Evolutionary conservation across 1,139 yeast genomes (phyloP), one percentile per base, ranked within the genome.

Genomic region (Groenewaldozyma sp.): DNA sequence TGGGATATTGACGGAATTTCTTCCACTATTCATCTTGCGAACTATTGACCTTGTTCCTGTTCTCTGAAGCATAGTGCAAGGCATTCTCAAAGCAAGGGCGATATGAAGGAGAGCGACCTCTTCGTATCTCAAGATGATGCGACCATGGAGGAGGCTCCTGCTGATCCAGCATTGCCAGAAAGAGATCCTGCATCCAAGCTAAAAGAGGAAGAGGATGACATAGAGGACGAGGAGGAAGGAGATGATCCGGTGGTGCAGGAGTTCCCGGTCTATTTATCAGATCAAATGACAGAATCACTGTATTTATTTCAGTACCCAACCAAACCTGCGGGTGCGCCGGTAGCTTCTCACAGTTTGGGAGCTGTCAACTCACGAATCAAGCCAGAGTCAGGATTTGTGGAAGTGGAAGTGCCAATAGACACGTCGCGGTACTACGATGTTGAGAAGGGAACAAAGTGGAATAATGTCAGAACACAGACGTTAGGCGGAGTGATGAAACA

Each of bases 191-290:
- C 13, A 2, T n/a, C n/a, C n/a, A n/a, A n/a, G n/a, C n/a, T n/a
- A n/a, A n/a, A n/a, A n/a, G 26, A 31, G 20, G n/a, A 20, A 3
- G 21, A 17, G 19, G 29, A 26, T 3, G 14, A 10, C n/a, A 31
- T 26, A 9, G 32, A 18, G 13, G n/a, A 16, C 10, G 16, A 2
- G 24, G 14, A 10, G 21, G 31, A 21, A 11, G 58, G 49, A 1
- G 84, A 77, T 28, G 96, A 88, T 62, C 94, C 94, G 1, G 71
- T 91, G 7, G 69, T 87, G 2, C 71, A 75, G 37, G 83, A 83
- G 37, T 73, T 83, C 16, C 95, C 97, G 1, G 65, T 91, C 9
- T 73, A 67, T 44, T 47, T 71, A 33, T 61, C 70, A 7, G 53
- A 62, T 33, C 51, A 49, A 2, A 50, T 55, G 24, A 46, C 55